Evolutionary conservation across 805 yeast genomes (phyloP), one percentile per base, ranked within the genome.

Genomic region (Millerago galiae): DNA sequence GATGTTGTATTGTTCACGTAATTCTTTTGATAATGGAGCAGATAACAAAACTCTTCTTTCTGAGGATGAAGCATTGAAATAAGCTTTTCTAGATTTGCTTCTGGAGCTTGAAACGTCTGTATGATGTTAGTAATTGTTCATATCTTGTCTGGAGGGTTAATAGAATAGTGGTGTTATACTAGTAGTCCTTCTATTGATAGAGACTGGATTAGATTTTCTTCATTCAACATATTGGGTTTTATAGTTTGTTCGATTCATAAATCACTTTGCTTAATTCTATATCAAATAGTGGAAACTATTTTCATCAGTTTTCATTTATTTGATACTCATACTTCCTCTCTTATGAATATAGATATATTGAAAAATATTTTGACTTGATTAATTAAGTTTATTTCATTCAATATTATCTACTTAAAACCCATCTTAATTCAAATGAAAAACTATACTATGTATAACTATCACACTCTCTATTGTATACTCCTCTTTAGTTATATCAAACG

Each of bases 61-160:
- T 60, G 91, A 83, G 58, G 99, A 91, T 66, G 98, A 95, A 62
- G 99, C 95, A 66, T 77, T 78, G 91, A 93, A 93, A 84, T 93
- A 86, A 74, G 98, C 98, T 87, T 93, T 93, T 86, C 99, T 90
- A 73, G 97, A 80, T 84, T 93, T 93, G 74, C 95, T 85, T 81
- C 99, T 93, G 70, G 96, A 90, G 72, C 95, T 83, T 66, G 99
- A 89, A 74, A 93, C 98, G 96, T 93, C 96, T 85, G 53, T 40
- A 27, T 40, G 32, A 34, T 42, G 68, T 67, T 64, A 63, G 67
- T 59, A 60, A 15, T n/a, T n/a, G 14, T 15, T 2, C 17, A 8
- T 8, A 4, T 14, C 8, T 12, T 14, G 13, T 13, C 13, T n/a
- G 8, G 8, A 14, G 32, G 9, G 32, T 29, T 27, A 9, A 14